A percentile compares a stretch with the other conserved stretches of the same genome.
These are phyloP conservation scores for Plantago coronopus DNA, from an alignment of 305 asterid species.

Conservation along the genomic window DNA sequence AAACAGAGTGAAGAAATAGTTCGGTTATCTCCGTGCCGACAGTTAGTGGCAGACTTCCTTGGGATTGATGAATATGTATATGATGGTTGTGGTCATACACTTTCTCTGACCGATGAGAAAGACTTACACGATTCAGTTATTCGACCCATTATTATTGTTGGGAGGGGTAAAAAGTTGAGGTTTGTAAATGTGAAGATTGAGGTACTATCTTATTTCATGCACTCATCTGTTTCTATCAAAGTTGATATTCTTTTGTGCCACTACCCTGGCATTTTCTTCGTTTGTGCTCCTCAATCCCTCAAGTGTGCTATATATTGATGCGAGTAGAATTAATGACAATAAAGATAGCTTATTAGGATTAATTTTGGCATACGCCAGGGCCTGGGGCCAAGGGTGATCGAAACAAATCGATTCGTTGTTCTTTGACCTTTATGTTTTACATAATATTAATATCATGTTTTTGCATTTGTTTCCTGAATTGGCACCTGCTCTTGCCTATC, in stretches of 20 bases:
- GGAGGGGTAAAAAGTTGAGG: slow-evolving; percentile 87
- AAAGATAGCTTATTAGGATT: slow-evolving; percentile 7
- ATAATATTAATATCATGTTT: too few relatives aligned
- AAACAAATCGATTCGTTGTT: too few relatives aligned
- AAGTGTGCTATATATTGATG: background rate
- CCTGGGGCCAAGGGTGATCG: too few relatives aligned
- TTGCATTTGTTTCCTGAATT: too few relatives aligned
- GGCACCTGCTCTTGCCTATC: too few relatives aligned
- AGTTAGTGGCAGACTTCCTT: slow-evolving; percentile 76
- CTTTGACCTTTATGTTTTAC: too few relatives aligned
- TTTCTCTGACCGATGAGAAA: slow-evolving; percentile 53
- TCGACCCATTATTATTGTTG: slow-evolving; percentile 75
- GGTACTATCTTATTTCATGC: slow-evolving; percentile 44
- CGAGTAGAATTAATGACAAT: too few relatives aligned
- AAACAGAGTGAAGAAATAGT: slow-evolving; percentile 74
- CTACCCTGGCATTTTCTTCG: slow-evolving; percentile 2
- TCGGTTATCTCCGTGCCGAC: slow-evolving; percentile 70
- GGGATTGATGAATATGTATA: slow-evolving; percentile 81
- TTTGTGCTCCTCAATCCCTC: background rate
- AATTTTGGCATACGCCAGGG: too few relatives aligned
- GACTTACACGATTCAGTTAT: slow-evolving; percentile 46
- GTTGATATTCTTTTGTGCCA: too few relatives aligned
- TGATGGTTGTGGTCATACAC: slow-evolving; percentile 93
- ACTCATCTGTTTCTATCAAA: slow-evolving; percentile 9
- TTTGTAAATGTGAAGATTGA: slow-evolving; percentile 84